Evolutionary conservation across 805 yeast genomes (phyloP).

Genomic region (Grigorovia yakushimaensis): DNA sequence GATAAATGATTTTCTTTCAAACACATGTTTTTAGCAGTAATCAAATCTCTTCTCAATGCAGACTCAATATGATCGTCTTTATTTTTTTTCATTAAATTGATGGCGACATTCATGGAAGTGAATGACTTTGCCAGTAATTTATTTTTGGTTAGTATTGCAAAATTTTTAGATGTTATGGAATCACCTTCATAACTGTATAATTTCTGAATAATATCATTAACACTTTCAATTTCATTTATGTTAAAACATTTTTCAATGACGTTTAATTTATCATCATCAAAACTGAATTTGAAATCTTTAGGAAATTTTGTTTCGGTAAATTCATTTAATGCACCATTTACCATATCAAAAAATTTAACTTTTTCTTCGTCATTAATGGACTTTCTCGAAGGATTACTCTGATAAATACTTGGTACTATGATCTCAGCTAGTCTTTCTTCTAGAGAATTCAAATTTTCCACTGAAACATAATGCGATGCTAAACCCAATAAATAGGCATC

Average conservation of each 20-base stretch:
- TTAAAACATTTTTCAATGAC: slow-evolving; percentile 65
- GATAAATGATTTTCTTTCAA: slow-evolving; percentile 29
- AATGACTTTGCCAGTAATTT: slow-evolving; percentile 62
- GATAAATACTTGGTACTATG: slow-evolving; percentile 22
- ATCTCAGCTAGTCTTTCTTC: slow-evolving; percentile 56
- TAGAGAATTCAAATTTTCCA: slow-evolving; percentile 52
- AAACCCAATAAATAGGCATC: slow-evolving; percentile 79
- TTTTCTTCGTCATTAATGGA: background rate
- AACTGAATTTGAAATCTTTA: slow-evolving; percentile 47
- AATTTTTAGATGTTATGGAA: slow-evolving; percentile 45
- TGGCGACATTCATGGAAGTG: slow-evolving; percentile 65
- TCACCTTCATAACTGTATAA: slow-evolving; percentile 42
- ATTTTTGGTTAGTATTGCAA: slow-evolving; percentile 50
- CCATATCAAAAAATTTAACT: slow-evolving; percentile 31
- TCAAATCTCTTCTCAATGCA: slow-evolving; percentile 64
- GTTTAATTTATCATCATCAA: slow-evolving; percentile 43
- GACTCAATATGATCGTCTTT: slow-evolving; percentile 45
- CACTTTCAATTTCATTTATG: slow-evolving; percentile 31
- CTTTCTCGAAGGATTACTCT: background rate
- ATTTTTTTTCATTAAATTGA: slow-evolving; percentile 58
- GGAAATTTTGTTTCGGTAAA: slow-evolving; percentile 58
- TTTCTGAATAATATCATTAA: slow-evolving; percentile 45
- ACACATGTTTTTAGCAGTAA: slow-evolving; percentile 69
- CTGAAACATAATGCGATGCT: slow-evolving; percentile 83
- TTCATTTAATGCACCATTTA: slow-evolving; percentile 70